Conservation (phyloP, 1,284 basidiomycete genomes). For the Ceratobasidium sp. region DNA sequence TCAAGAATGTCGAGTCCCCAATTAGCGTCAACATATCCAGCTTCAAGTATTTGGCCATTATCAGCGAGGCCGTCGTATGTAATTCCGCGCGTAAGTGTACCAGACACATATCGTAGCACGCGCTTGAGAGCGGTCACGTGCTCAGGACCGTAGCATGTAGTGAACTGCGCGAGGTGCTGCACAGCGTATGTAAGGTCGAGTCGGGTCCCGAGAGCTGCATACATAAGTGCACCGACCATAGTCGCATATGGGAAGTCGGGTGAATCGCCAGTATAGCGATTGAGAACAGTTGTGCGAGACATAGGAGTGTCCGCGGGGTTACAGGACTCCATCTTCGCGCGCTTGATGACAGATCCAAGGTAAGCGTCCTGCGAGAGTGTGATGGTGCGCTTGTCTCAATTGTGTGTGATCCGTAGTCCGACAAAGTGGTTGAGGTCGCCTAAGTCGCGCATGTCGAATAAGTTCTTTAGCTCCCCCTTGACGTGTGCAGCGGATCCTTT, state of each 20-base stretch:
- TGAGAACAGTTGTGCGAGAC: constrained; percentile 8
- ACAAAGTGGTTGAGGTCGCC: constrained; percentile 35
- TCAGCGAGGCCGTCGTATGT: constrained; percentile 22
- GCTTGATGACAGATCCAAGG: constrained; percentile 1
- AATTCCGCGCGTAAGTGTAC: not conserved
- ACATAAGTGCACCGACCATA: constrained; percentile 45
- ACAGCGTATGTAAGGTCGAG: constrained; percentile 39
- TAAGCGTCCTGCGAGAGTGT: constrained; percentile 10
- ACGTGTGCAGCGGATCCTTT: constrained; percentile 13
- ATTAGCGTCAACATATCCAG: constrained; percentile 26
- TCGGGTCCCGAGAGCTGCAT: constrained; percentile 41
- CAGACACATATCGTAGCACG: constrained; percentile 42
- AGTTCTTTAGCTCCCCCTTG: constrained; percentile 3
- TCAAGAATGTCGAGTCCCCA: constrained; percentile 55
- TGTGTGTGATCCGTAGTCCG: constrained; percentile 17
- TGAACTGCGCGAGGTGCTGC: constrained; percentile 22
- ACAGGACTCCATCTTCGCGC: not conserved
- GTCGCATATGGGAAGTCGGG: constrained; percentile 29
- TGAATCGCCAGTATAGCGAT: not conserved
- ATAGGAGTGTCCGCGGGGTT: constrained; percentile 22
- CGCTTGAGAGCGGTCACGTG: constrained; percentile 51
- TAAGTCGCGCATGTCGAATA: constrained; percentile 42
- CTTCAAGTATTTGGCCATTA: constrained; percentile 6
- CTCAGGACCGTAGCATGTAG: constrained; percentile 4
- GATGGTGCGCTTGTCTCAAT: not conserved